Evolutionary conservation across 208 protist genomes (phyloP).

Genomic region (Trypanosoma vivax): DNA sequence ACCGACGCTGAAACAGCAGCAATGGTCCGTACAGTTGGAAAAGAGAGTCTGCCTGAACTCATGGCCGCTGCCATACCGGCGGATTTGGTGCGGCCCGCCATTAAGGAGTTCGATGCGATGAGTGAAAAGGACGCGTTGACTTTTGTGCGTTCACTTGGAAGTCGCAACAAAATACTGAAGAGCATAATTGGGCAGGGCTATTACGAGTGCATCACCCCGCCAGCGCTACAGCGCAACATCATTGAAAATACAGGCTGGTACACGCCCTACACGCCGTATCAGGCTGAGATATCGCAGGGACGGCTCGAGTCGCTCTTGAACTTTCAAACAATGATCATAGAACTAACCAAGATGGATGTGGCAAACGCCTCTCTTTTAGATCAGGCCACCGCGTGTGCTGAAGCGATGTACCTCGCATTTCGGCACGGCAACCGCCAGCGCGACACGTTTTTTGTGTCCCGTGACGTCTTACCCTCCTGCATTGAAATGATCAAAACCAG

Average conservation of each 20-base stretch:
- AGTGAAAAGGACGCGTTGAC: slow-evolving; percentile 70
- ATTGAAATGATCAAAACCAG: slow-evolving; percentile 73
- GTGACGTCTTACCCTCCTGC: slow-evolving; percentile 46
- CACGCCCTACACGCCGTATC: slow-evolving; percentile 98
- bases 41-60: slow-evolving; percentile 71
- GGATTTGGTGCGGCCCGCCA: slow-evolving; percentile 44
- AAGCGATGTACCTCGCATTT: slow-evolving; percentile 66
- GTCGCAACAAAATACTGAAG: slow-evolving; percentile 87
- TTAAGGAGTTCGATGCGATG: slow-evolving; percentile 39
- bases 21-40: slow-evolving; percentile 87
- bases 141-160: slow-evolving; percentile 39
- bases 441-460: slow-evolving; percentile 59
- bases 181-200: slow-evolving; percentile 92
- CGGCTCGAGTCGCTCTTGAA: slow-evolving; percentile 97
- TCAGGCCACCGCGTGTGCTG: slow-evolving; percentile 72
- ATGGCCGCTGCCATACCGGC: slow-evolving; percentile 67
- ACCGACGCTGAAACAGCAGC: slow-evolving; percentile 60
- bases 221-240: slow-evolving; percentile 94
- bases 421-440: slow-evolving; percentile 49
- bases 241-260: slow-evolving; percentile 99
- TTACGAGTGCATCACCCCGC: slow-evolving; percentile 87
- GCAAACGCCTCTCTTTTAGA: slow-evolving; percentile 97
- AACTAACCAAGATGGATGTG: slow-evolving; percentile 93
- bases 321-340: slow-evolving; percentile 96
- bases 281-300: slow-evolving; percentile 94